A percentile compares a stretch with the other conserved stretches of the same genome.
Conservation (phyloP, 805 yeast genomes). For the Candida easanensis region DNA sequence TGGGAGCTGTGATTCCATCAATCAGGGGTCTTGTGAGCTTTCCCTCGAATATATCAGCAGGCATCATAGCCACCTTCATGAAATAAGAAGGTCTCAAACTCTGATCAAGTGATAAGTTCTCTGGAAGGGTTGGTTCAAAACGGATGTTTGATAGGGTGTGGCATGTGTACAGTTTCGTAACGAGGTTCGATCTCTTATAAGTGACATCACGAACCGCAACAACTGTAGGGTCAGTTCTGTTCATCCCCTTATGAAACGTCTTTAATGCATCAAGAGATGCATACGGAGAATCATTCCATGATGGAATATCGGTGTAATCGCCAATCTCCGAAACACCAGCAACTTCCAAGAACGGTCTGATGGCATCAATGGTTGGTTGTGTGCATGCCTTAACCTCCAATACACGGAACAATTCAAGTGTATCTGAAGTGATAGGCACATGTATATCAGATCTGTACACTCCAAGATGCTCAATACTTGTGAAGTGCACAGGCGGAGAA, state of each 20-base stretch:
- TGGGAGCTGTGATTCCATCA: background rate
- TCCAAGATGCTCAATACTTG: background rate
- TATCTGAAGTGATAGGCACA: background rate
- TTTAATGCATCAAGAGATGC: background rate
- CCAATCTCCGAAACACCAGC: background rate
- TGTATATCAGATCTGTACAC: background rate
- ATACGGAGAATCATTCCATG: background rate
- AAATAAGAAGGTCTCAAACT: background rate
- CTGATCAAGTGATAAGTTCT: background rate
- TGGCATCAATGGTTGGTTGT: background rate
- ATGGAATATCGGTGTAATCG: background rate
- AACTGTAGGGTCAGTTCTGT: background rate
- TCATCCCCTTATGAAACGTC: background rate
- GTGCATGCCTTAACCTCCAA: background rate
- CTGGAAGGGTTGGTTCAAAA: background rate
- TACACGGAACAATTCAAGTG: background rate
- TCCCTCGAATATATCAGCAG: background rate
- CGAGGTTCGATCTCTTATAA: background rate
- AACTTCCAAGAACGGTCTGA: background rate
- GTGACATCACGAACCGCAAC: background rate
- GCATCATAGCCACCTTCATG: background rate
- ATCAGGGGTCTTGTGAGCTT: background rate
- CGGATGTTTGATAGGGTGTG: background rate
- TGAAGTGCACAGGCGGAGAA: background rate
- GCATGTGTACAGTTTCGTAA: background rate